Percentiles rank a stretch among this genome's conserved stretches.
Evolutionary conservation across 1,284 basidiomycete genomes (phyloP).

Genomic region (Dichomitus squalens): DNA sequence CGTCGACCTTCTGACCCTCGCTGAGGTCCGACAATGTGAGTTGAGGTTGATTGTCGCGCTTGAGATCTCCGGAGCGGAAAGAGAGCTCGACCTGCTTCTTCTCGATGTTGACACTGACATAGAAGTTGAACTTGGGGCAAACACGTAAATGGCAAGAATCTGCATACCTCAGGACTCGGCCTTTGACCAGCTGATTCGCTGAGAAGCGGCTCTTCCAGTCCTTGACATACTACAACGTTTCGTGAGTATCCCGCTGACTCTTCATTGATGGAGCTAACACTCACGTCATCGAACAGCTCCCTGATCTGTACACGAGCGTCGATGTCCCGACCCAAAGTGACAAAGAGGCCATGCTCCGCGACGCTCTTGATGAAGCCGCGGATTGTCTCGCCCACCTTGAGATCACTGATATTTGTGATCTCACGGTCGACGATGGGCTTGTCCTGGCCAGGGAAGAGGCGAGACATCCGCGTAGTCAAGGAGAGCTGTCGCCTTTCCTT

Average conservation of each 20-base stretch:
- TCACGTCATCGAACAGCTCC: constrained; percentile 88
- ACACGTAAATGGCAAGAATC: neutral
- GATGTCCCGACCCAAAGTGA: constrained; percentile 79
- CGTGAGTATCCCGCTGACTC: neutral
- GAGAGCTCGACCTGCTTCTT: constrained; percentile 88
- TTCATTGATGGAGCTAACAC: constrained; percentile 21
- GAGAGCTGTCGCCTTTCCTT: constrained; percentile 66
- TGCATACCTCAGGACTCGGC: constrained; percentile 75
- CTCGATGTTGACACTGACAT: constrained; percentile 62
- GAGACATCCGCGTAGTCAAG: constrained; percentile 80
- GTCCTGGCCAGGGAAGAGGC: constrained; percentile 53
- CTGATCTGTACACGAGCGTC: constrained; percentile 94
- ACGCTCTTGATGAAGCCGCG: constrained; percentile 92
- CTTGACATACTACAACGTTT: constrained; percentile 75
- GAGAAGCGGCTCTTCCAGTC: constrained; percentile 91
- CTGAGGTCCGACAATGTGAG: constrained; percentile 61
- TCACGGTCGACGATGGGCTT: constrained; percentile 69
- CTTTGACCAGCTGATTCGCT: constrained; percentile 84
- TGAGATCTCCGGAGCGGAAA: constrained; percentile 65
- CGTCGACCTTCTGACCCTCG: constrained; percentile 77
- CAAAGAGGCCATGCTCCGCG: constrained; percentile 88
- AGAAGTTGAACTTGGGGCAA: neutral
- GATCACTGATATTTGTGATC: constrained; percentile 61
- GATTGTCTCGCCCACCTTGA: constrained; percentile 75
- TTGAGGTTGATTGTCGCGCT: constrained; percentile 42